Conservation (phyloP, 2,329 filamentous ascomycete genomes). For the Trichoderma sp. region DNA sequence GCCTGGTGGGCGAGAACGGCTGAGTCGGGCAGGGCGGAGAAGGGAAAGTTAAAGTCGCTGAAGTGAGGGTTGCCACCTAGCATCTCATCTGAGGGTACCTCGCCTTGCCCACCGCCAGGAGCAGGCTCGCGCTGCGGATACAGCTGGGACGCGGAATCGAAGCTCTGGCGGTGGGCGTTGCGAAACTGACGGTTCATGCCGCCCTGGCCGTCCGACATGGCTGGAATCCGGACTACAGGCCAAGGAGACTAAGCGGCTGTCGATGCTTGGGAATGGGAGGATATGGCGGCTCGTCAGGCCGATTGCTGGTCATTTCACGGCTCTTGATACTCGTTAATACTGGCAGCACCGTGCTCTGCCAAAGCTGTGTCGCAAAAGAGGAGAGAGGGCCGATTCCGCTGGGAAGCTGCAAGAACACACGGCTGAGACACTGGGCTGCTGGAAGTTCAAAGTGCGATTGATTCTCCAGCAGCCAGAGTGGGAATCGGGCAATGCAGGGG, state of each 20-base stretch:
- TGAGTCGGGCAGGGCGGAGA: constrained; percentile 41
- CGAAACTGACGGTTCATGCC: constrained; percentile 35
- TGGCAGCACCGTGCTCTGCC: neutral
- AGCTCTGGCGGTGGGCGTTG: constrained; percentile 36
- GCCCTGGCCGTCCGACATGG: constrained; percentile 37
- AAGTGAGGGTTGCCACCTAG: constrained; percentile 52
- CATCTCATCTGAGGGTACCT: constrained; percentile 34
- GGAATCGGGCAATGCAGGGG: neutral
- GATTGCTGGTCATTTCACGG: constrained; percentile 20
- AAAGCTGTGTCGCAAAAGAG: neutral
- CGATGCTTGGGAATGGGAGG: constrained; percentile 5
- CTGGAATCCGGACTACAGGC: constrained; percentile 22
- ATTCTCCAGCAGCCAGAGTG: constrained; percentile 21
- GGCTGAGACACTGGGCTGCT: constrained; percentile 12
- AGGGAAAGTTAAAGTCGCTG: constrained; percentile 56
- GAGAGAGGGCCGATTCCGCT: neutral
- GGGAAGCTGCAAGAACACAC: neutral
- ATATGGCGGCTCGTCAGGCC: constrained; percentile 1
- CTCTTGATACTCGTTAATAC: neutral
- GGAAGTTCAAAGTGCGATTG: constrained; percentile 18
- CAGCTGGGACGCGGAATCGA: constrained; percentile 33
- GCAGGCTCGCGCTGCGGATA: constrained; percentile 30
- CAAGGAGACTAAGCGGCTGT: neutral
- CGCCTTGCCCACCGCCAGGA: constrained; percentile 30
- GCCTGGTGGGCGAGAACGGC: constrained; percentile 31